Conservation (phyloP, 805 yeast genomes). For the Candida sonorensis region DNA sequence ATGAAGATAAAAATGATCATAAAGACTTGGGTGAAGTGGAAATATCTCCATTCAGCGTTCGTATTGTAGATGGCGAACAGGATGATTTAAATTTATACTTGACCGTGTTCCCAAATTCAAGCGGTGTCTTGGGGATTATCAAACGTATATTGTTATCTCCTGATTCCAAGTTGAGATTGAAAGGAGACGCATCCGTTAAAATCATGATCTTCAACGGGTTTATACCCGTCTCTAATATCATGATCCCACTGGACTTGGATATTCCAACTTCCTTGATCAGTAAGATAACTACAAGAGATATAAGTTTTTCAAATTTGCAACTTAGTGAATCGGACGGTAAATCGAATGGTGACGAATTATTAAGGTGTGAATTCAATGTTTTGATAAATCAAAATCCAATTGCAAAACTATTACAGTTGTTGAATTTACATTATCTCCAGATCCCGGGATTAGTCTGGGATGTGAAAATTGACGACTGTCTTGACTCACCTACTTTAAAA, state of each 20-base stretch:
- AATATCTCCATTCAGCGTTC: slow-evolving; percentile 28
- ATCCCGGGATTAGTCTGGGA: slow-evolving; percentile 34
- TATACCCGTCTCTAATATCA: slow-evolving; percentile 26
- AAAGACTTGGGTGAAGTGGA: slow-evolving; percentile 27
- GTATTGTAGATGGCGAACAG: slow-evolving; percentile 20
- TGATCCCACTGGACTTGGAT: slow-evolving; percentile 26
- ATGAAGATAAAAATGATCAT: slow-evolving; percentile 16
- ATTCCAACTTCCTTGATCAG: slow-evolving; percentile 19
- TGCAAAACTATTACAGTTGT: slow-evolving; percentile 5
- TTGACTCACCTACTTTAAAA: slow-evolving; percentile 20
- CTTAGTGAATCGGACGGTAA: slow-evolving; percentile 17
- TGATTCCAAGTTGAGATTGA: slow-evolving; percentile 24
- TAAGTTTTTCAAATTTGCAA: slow-evolving; percentile 18
- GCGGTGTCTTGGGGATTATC: slow-evolving; percentile 27
- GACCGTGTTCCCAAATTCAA: slow-evolving; percentile 27
- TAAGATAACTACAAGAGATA: slow-evolving; percentile 12
- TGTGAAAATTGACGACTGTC: slow-evolving; percentile 31
- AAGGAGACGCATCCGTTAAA: slow-evolving; percentile 28
- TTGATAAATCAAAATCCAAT: slow-evolving; percentile 11
- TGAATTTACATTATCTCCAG: slow-evolving; percentile 7
- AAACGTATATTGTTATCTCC: slow-evolving; percentile 27
- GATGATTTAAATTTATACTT: slow-evolving; percentile 24
- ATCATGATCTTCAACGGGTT: slow-evolving; percentile 27
- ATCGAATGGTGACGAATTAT: slow-evolving; percentile 13
- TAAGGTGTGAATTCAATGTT: slow-evolving; percentile 18